phyloP scores from a whole-genome alignment of 2,329 filamentous ascomycete genomes.

The Ophidiomyces ophidiicola region DNA sequence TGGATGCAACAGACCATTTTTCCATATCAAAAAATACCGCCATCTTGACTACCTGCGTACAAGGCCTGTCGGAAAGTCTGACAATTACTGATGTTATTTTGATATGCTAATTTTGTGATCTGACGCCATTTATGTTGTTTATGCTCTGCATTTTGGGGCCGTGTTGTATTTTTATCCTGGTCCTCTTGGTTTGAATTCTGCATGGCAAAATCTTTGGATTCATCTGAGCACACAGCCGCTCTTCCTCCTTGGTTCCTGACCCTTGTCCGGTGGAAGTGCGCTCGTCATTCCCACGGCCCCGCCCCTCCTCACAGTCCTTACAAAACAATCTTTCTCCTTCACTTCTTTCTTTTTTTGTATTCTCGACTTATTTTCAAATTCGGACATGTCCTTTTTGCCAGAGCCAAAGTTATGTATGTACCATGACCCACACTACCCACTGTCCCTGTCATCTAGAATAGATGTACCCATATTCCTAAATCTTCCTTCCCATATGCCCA shows the following conservation, averaged over 20 bases:
- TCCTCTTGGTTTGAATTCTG: conserved; percentile 6
- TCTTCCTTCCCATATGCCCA: conserved; percentile 2
- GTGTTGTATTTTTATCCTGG: conserved; percentile 12
- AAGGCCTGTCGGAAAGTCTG: too few relatives aligned
- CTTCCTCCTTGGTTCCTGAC: background rate
- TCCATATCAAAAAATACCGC: too few relatives aligned
- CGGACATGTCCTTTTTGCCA: background rate
- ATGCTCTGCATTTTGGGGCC: conserved; percentile 6
- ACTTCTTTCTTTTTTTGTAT: conserved; percentile 7
- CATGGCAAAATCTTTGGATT: background rate
- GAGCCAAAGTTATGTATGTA: background rate
- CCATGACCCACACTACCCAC: conserved; percentile 1
- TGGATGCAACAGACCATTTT: background rate
- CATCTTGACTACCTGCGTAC: too few relatives aligned
- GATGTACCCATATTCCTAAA: conserved; percentile 26
- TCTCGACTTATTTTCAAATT: conserved; percentile 6
- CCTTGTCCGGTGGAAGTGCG: background rate
- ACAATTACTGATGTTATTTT: background rate
- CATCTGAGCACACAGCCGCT: background rate
- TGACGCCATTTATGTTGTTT: background rate
- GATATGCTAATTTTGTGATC: background rate
- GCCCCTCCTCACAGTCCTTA: too few relatives aligned
- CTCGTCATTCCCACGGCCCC: too few relatives aligned
- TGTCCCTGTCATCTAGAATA: conserved; percentile 21
- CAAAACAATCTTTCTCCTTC: too few relatives aligned